phyloP scores from a whole-genome alignment of 805 yeast species.

The Candida hungchunana region DNA sequence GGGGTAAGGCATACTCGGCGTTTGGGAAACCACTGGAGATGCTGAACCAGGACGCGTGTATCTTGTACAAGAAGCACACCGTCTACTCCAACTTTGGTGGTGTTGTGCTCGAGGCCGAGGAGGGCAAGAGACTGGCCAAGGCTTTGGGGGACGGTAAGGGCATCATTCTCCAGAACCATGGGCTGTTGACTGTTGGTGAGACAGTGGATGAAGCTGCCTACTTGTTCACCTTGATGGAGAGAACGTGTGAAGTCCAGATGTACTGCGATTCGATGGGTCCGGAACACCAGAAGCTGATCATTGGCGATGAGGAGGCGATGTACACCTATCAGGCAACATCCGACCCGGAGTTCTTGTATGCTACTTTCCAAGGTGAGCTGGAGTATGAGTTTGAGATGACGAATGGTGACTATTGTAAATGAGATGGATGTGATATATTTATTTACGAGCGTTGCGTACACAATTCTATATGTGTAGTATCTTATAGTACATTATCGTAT shows the following conservation, averaged over 20 bases:
- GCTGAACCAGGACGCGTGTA: constrained; percentile 76
- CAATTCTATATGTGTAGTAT: no score
- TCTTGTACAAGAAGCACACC: constrained; percentile 59
- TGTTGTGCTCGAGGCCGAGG: constrained; percentile 63
- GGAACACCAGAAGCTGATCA: constrained; percentile 34
- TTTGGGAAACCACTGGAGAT: constrained; percentile 68
- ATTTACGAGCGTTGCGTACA: no score
- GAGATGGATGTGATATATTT: no score
- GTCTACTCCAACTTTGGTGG: constrained; percentile 75
- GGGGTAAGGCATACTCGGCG: constrained; percentile 62
- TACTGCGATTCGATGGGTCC: constrained; percentile 50
- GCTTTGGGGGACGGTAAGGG: constrained; percentile 54
- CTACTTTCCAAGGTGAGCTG: constrained; percentile 70
- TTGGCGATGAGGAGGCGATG: constrained; percentile 61
- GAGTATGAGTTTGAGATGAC: constrained; percentile 40
- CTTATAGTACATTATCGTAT: no score
- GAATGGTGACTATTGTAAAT: constrained; percentile 24
- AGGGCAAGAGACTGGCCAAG: constrained; percentile 57
- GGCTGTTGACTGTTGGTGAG: constrained; percentile 62
- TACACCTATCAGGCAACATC: constrained; percentile 56
- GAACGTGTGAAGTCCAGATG: constrained; percentile 61
- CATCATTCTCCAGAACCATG: constrained; percentile 67
- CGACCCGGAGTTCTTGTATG: constrained; percentile 65
- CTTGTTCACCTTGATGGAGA: constrained; percentile 58
- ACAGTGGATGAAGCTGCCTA: constrained; percentile 76